Conservation (phyloP, 805 yeast species). For the Saccharomycopsis guyanensis region DNA sequence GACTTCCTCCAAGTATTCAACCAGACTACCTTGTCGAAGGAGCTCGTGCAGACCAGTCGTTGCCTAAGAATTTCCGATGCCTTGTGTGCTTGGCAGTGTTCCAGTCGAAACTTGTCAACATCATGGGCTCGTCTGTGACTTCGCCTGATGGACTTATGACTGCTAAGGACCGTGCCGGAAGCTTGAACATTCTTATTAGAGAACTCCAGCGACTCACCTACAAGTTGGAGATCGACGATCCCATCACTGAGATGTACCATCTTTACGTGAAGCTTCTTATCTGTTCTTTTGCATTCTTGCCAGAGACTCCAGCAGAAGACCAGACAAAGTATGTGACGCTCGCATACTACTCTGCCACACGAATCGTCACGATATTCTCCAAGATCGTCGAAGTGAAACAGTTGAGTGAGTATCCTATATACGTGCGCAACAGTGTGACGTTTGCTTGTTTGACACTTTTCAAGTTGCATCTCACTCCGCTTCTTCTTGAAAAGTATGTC, state of each 20-base stretch:
- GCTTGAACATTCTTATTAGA: constrained; percentile 66
- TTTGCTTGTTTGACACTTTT: constrained; percentile 73
- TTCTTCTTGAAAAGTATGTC: constrained; percentile 55
- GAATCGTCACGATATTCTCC: constrained; percentile 71
- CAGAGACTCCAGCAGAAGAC: constrained; percentile 77
- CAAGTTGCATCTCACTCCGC: constrained; percentile 72
- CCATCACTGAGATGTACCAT: constrained; percentile 68
- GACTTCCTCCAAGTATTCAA: constrained; percentile 79
- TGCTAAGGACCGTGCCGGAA: constrained; percentile 73
- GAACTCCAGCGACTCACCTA: constrained; percentile 69
- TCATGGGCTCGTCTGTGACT: constrained; percentile 80
- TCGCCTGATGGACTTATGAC: constrained; percentile 87
- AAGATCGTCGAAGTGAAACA: constrained; percentile 59
- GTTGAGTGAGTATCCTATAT: constrained; percentile 78
- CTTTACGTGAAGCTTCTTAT: constrained; percentile 73
- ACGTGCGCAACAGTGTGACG: constrained; percentile 78
- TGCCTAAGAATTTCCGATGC: constrained; percentile 68
- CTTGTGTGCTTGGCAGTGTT: constrained; percentile 68
- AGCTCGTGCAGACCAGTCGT: constrained; percentile 55
- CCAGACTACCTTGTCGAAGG: constrained; percentile 77
- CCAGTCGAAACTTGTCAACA: constrained; percentile 74
- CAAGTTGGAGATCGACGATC: constrained; percentile 56
- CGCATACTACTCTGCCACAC: constrained; percentile 69
- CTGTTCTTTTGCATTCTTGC: constrained; percentile 87
- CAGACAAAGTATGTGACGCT: constrained; percentile 77